Evolutionary conservation across 2,329 filamentous ascomycete genomes (phyloP), one percentile per base, ranked within the genome.

Genomic region (Colletotrichum salicis): DNA sequence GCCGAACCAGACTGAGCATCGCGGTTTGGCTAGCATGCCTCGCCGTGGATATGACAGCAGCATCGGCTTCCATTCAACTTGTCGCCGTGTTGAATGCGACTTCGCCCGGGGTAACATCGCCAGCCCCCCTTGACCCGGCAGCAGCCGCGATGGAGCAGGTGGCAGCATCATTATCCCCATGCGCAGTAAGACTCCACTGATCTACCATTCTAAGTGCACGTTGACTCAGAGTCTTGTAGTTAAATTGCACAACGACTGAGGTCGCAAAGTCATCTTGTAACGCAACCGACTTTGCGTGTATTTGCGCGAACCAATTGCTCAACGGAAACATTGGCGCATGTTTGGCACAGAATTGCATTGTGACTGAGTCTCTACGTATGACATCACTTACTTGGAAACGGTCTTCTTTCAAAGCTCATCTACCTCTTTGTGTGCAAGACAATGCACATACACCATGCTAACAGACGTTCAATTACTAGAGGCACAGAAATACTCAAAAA

Each of bases 341-440:
- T 27, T 13, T 70, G 15, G 37, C 12, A 19, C 67, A 66, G 15
- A 61, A 67, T 5, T 70, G 67, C 51, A 70, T 63, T 10, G 29
- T 70, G 13, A 5, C 60, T 12, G 67, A 67, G 41, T 67, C 67
- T 52, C 57, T 67, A 19, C 48, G 68, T 70, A 35, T 24, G 59
- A 6, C 2, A 8, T 8, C 10, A 5, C n/a, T 62, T 52, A 19
- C 19, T 15, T n/a, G 19, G 41, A 41, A 41, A 15, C 37, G 5
- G 37, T 41, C 7, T n/a, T 48, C 19, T 48, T 48, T 48, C 19
- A 7, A 8, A n/a, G 6, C 8, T 10, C 19, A n/a, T 48, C 19
- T n/a, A 11, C 19, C 41, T 6, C 15, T 12, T 24, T 10, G 24
- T 27, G 19, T 29, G 3, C 19, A 48, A 48, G 19, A 19, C 41